Conservation (phyloP, 345 rosid species). For the Lagerstroemia speciosa region DNA sequence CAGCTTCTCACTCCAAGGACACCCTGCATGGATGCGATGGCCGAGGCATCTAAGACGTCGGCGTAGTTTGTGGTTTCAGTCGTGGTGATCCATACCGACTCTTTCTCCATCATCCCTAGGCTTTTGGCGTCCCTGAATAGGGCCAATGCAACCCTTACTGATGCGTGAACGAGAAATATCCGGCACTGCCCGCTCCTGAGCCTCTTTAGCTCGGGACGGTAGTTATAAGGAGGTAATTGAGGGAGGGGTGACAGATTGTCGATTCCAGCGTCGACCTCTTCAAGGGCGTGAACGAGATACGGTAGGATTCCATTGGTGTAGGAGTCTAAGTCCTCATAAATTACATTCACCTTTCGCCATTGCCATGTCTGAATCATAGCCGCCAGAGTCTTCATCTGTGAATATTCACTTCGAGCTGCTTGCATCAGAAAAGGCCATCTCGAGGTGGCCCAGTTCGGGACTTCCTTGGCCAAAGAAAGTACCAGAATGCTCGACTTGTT, state of each 20-base stretch:
- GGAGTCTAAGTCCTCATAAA: conserved; percentile 17
- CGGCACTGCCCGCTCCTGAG: conserved; percentile 12
- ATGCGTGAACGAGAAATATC: conserved; percentile 21
- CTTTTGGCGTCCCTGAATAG: conserved; percentile 17
- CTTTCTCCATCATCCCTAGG: conserved; percentile 19
- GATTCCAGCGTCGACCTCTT: neutral
- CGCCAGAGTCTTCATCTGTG: conserved; percentile 18
- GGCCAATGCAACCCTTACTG: neutral
- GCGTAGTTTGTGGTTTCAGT: conserved; percentile 1
- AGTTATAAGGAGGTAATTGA: conserved; percentile 4
- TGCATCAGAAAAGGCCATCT: conserved; percentile 24
- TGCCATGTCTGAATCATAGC: conserved; percentile 19
- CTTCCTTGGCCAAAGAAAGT: conserved; percentile 19
- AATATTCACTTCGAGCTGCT: conserved; percentile 12
- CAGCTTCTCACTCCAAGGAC: conserved; percentile 14
- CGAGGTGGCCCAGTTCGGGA: conserved; percentile 11
- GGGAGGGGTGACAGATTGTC: conserved; percentile 11
- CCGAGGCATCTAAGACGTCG: conserved; percentile 6
- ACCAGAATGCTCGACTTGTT: conserved; percentile 13
- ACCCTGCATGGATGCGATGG: conserved; percentile 20
- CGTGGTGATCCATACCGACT: conserved; percentile 22
- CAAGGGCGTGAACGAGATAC: conserved; percentile 12
- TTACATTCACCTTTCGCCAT: conserved; percentile 22
- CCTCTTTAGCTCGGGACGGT: conserved; percentile 7
- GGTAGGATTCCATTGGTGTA: conserved; percentile 5